phyloP scores from a whole-genome alignment of 805 yeast genomes.

The Metschnikowia arizonensis region DNA sequence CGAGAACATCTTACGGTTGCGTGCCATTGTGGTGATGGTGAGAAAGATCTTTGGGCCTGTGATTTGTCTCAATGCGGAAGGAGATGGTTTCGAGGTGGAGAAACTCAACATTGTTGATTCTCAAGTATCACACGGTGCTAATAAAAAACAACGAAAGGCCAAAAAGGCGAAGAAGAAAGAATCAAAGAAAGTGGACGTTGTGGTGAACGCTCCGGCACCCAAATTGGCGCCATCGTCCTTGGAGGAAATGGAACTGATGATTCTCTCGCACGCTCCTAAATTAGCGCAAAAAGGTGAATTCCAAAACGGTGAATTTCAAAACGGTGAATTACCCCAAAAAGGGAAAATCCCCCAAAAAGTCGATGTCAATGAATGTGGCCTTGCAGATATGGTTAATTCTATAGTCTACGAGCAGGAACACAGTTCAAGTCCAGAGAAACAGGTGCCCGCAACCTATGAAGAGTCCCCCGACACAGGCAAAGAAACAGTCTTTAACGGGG shows the following conservation, averaged over 20 bases:
- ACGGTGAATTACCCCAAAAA: no score
- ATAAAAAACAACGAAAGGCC: background rate
- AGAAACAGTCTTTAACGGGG: background rate
- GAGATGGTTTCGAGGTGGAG: conserved; percentile 8
- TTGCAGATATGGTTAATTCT: conserved; percentile 17
- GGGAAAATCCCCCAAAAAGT: conserved; percentile 8
- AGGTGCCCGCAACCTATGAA: background rate
- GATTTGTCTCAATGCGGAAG: conserved; percentile 6
- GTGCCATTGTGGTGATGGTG: conserved; percentile 24
- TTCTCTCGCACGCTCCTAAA: conserved; percentile 31
- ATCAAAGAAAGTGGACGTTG: background rate
- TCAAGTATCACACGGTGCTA: background rate
- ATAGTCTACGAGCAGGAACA: conserved; percentile 13
- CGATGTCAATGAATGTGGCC: conserved; percentile 8
- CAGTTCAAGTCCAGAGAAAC: background rate
- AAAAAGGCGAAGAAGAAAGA: conserved; percentile 5
- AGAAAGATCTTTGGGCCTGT: conserved; percentile 20
- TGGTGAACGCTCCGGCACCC: background rate
- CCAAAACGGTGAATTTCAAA: no score
- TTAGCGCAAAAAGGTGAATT: conserved; percentile 5
- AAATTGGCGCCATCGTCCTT: conserved; percentile 24
- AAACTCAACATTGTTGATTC: conserved; percentile 11
- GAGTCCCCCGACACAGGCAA: background rate
- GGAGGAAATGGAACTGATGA: conserved; percentile 37
- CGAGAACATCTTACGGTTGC: conserved; percentile 28